phyloP scores from a whole-genome alignment of 1,284 basidiomycete species.

The Marasmius sp. region DNA sequence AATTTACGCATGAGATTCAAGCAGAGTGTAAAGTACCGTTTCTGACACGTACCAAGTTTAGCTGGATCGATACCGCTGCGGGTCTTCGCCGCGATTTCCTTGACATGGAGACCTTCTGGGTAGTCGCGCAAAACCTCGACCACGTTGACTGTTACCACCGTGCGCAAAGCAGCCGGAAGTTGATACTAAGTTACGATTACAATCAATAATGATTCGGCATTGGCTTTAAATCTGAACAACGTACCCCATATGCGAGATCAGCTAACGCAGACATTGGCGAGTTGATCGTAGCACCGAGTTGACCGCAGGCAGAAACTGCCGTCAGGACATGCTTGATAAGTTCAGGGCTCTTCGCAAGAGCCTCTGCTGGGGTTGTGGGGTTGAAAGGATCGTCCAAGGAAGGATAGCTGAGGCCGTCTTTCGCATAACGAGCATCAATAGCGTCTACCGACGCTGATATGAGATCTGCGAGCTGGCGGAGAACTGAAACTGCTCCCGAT shows the following conservation, averaged over 20 bases:
- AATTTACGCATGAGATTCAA: background rate
- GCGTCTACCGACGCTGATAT: slow-evolving; percentile 8
- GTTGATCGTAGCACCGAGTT: slow-evolving; percentile 27
- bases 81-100: slow-evolving; percentile 31
- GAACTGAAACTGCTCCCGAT: background rate
- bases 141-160: slow-evolving; percentile 27
- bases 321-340: slow-evolving; percentile 17
- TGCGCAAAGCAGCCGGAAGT: slow-evolving; percentile 21
- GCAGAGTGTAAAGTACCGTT: background rate
- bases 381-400: slow-evolving; percentile 20
- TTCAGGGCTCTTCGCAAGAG: slow-evolving; percentile 12
- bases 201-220: background rate
- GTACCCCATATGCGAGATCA: slow-evolving; percentile 16
- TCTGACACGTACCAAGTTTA: slow-evolving; percentile 28
- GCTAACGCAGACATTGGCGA: slow-evolving; percentile 21
- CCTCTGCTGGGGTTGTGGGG: slow-evolving; percentile 19
- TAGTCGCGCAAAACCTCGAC: slow-evolving; percentile 35
- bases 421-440: slow-evolving; percentile 16
- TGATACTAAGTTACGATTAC: slow-evolving; percentile 15
- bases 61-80: slow-evolving; percentile 19
- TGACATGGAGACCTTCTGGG: slow-evolving; percentile 31
- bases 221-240: background rate
- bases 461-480: background rate
- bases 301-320: slow-evolving; percentile 28
- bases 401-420: slow-evolving; percentile 13